These are phyloP conservation scores for Cadophora sp. DNA, from an alignment of 2,329 filamentous ascomycete genomes.

Conservation along the genomic window DNA sequence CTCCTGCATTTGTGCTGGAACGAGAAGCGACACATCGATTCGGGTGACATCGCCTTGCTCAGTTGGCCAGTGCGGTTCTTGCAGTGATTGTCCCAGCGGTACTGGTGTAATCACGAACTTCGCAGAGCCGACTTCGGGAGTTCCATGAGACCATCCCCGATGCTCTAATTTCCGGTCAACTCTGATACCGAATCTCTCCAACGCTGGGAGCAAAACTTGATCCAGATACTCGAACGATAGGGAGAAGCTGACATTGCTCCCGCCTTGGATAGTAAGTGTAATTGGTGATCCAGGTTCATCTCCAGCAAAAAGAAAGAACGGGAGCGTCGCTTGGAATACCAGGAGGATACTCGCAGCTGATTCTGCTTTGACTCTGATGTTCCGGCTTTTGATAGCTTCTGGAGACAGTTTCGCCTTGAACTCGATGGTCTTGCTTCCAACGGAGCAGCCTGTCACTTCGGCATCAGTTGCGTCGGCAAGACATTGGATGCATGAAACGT, in stretches of 20 bases:
- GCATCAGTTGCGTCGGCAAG: conserved; percentile 60
- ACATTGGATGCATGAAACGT: conserved; percentile 61
- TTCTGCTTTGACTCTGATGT: conserved; percentile 56
- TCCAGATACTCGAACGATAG: conserved; percentile 67
- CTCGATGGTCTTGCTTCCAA: conserved; percentile 53
- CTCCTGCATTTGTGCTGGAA: conserved; percentile 52
- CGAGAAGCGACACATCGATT: conserved; percentile 59
- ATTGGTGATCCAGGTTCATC: conserved; percentile 52
- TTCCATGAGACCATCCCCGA: conserved; percentile 55
- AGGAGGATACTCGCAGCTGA: conserved; percentile 63
- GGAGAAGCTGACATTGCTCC: conserved; percentile 65
- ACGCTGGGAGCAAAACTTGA: conserved; percentile 62
- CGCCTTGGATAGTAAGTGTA: conserved; percentile 59
- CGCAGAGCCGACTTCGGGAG: conserved; percentile 44
- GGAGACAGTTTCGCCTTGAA: conserved; percentile 44
- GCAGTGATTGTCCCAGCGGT: conserved; percentile 47
- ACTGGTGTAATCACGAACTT: conserved; percentile 54
- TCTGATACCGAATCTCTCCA: conserved; percentile 58
- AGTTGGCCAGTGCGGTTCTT: conserved; percentile 40
- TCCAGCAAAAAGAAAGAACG: conserved; percentile 62
- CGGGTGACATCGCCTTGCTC: conserved; percentile 47
- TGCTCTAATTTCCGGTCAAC: conserved; percentile 53
- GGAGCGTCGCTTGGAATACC: conserved; percentile 66
- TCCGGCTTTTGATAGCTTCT: conserved; percentile 43
- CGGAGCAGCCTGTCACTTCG: conserved; percentile 54